phyloP scores from a whole-genome alignment of 1,284 basidiomycete genomes.

The Cutaneotrichosporon cutaneum region DNA sequence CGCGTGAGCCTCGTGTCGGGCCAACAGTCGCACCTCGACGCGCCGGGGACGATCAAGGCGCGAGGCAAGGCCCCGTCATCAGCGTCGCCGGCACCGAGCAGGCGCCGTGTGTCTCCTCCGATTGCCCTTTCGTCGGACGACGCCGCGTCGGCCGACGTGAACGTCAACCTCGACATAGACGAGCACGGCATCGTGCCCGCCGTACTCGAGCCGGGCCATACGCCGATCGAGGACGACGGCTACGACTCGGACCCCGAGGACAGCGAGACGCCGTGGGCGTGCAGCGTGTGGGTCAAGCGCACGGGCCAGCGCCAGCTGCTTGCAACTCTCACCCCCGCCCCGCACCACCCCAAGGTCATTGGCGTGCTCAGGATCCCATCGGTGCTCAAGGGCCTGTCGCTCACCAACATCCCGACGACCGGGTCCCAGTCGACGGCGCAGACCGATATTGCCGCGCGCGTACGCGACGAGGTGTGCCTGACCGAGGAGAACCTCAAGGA shows the following conservation, averaged over 20 bases:
- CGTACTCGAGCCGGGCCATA: conserved; percentile 6
- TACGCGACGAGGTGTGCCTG: conserved; percentile 59
- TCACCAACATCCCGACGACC: conserved; percentile 27
- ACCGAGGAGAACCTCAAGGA: conserved; percentile 94
- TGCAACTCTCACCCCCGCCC: conserved; percentile 82
- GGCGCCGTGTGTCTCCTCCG: conserved; percentile 3
- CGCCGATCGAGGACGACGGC: conserved; percentile 20
- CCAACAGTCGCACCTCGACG: background rate
- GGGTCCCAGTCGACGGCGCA: background rate
- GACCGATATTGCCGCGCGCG: conserved; percentile 25
- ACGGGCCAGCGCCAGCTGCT: conserved; percentile 45
- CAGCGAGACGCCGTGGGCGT: conserved; percentile 92
- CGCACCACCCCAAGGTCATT: conserved; percentile 94
- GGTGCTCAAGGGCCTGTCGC: conserved; percentile 69
- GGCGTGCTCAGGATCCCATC: conserved; percentile 85
- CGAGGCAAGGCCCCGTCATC: background rate
- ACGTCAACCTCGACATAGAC: conserved; percentile 8
- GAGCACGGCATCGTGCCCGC: conserved; percentile 7
- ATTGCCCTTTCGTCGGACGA: background rate
- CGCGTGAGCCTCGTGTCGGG: conserved; percentile 6
- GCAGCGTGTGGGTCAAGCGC: conserved; percentile 56
- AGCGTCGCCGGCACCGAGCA: background rate
- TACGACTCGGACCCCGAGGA: conserved; percentile 85
- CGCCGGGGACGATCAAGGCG: conserved; percentile 2
- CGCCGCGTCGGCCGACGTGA: background rate